Conservation (phyloP, 805 yeast genomes). For the Hanseniaspora guilliermondii region DNA sequence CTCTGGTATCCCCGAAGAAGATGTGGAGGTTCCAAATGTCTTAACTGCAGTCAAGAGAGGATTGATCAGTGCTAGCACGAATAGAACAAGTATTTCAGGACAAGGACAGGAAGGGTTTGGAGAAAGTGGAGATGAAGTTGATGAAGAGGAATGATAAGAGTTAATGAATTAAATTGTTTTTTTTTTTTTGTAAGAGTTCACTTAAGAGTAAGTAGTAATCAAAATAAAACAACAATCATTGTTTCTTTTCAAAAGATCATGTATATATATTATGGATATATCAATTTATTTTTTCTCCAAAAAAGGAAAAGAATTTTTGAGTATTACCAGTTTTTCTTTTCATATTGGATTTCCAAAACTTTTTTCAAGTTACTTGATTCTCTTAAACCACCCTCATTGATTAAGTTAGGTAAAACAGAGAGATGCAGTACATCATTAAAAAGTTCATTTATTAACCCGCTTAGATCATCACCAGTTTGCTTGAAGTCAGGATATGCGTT, state of each 20-base stretch:
- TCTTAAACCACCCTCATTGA: slow-evolving; percentile 14
- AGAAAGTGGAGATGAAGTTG: slow-evolving; percentile 16
- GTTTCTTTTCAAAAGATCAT: neutral
- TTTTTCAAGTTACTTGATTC: slow-evolving; percentile 25
- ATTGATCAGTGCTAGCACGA: slow-evolving; percentile 28
- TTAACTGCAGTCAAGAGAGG: slow-evolving; percentile 28
- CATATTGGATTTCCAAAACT: slow-evolving; percentile 32
- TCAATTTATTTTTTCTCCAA: too few relatives aligned
- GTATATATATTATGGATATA: neutral
- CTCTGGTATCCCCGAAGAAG: slow-evolving; percentile 48
- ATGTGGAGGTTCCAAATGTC: slow-evolving; percentile 29
- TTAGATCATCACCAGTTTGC: slow-evolving; percentile 77
- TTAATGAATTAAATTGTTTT: too few relatives aligned
- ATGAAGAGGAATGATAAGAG: slow-evolving; percentile 2
- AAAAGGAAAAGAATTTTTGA: too few relatives aligned
- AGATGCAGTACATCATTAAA: slow-evolving; percentile 44
- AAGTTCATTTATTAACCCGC: slow-evolving; percentile 49
- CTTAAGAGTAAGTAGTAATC: too few relatives aligned
- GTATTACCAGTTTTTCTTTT: neutral
- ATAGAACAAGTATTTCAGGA: slow-evolving; percentile 26
- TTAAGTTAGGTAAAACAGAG: slow-evolving; percentile 40
- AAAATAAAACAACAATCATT: too few relatives aligned
- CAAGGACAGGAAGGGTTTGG: slow-evolving; percentile 20
- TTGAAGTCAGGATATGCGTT: slow-evolving; percentile 94
- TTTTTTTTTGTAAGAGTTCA: too few relatives aligned